Evolutionary conservation across 1,284 basidiomycete species (phyloP).

Genomic region (Peniophora sp.): DNA sequence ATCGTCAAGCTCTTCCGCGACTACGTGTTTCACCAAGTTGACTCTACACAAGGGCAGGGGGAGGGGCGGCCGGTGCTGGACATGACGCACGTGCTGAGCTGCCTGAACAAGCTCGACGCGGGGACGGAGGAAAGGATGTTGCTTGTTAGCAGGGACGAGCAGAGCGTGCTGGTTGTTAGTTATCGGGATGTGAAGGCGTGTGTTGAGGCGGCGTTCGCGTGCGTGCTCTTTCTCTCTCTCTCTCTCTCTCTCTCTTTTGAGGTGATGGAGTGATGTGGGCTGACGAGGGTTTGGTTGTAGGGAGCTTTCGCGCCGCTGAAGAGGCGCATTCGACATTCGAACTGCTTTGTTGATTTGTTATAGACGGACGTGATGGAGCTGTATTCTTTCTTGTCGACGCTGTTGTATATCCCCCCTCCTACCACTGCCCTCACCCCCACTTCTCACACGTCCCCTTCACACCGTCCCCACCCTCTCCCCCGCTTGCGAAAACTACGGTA

Average conservation of each 20-base stretch:
- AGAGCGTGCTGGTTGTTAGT: conserved; percentile 92
- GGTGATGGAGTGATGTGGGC: no score
- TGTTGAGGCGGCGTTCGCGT: conserved; percentile 74
- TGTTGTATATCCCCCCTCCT: no score
- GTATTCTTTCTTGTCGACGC: no score
- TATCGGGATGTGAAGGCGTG: conserved; percentile 90
- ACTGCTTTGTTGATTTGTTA: no score
- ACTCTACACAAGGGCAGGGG: conserved; percentile 42
- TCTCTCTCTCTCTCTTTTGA: no score
- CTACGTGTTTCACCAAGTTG: conserved; percentile 96
- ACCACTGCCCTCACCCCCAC: no score
- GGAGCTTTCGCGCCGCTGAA: no score
- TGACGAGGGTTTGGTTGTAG: no score
- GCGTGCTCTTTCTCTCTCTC: conserved; percentile 12
- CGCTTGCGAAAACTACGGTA: conserved; percentile 20
- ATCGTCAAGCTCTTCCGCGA: conserved; percentile 98
- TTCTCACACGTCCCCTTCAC: no score
- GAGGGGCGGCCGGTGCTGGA: conserved; percentile 87
- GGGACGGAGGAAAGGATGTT: conserved; percentile 92
- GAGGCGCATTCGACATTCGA: no score
- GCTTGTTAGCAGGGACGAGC: conserved; percentile 91
- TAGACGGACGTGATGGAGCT: no score
- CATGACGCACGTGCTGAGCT: conserved; percentile 83
- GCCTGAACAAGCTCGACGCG: conserved; percentile 92
- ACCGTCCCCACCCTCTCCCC: no score